Evolutionary conservation across 306 rosid genomes (phyloP).

Genomic region (Gastrolobium villosum): DNA sequence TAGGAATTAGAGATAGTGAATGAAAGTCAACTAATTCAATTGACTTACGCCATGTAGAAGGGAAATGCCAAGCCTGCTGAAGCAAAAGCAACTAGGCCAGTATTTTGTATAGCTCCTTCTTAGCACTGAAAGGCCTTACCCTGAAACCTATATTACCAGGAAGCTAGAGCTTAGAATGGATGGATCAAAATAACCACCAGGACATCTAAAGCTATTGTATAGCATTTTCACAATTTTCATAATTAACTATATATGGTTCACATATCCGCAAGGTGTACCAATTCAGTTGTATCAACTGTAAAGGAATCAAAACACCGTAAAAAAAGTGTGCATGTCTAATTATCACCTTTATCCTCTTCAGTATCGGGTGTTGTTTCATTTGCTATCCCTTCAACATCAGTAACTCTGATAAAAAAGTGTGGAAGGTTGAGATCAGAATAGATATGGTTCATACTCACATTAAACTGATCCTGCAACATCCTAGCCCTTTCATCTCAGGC

Average conservation of each 20-base stretch:
- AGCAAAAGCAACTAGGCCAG: conserved; percentile 76
- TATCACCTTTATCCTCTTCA: too few species aligned
- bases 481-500: conserved; percentile 98
- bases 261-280: background rate
- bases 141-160: background rate
- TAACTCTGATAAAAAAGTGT: too few species aligned
- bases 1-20: background rate
- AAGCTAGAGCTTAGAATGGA: conserved; percentile 24
- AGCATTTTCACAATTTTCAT: conserved; percentile 27
- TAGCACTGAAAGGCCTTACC: too few species aligned
- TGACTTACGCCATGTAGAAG: conserved; percentile 95
- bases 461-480: conserved; percentile 97
- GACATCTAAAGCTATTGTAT: background rate
- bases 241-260: conserved; percentile 2
- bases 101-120: too few species aligned
- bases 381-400: too few species aligned
- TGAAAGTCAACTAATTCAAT: conserved; percentile 1
- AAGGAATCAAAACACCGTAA: too few species aligned
- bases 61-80: conserved; percentile 90
- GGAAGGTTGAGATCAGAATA: conserved; percentile 89
- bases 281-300: too few species aligned
- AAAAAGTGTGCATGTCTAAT: too few species aligned
- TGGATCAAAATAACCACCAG: conserved; percentile 10
- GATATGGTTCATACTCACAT: conserved; percentile 98
- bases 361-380: too few species aligned